Evolutionary conservation across 1,284 basidiomycete species (phyloP).

Genomic region (Ganoderma resinaceum): DNA sequence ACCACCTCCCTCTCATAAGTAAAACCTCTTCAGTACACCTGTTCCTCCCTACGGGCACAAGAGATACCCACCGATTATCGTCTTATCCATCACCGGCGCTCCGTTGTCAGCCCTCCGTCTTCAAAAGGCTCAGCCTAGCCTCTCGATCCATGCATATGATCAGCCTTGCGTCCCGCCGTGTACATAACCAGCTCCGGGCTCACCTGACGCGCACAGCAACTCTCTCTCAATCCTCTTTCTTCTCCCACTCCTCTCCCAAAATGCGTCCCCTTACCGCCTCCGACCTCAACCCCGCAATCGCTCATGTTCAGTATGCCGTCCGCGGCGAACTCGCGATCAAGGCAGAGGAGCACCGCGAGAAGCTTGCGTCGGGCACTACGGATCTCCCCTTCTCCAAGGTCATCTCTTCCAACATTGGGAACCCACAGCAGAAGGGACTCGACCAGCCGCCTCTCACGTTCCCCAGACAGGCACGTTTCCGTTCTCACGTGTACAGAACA

Average conservation of each 20-base stretch:
- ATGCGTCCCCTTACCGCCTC: conserved; percentile 69
- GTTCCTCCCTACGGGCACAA: neutral
- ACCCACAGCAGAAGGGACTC: conserved; percentile 95
- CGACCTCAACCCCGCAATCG: conserved; percentile 84
- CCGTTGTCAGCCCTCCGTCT: conserved; percentile 6
- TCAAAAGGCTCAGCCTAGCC: neutral
- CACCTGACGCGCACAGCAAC: conserved; percentile 21
- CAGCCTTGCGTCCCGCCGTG: conserved; percentile 26
- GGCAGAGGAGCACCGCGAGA: conserved; percentile 84
- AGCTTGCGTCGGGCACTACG: conserved; percentile 64
- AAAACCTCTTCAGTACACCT: neutral
- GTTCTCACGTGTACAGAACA: neutral
- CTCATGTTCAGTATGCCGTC: conserved; percentile 95
- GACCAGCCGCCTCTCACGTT: conserved; percentile 96
- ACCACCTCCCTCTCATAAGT: neutral
- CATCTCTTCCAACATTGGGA: conserved; percentile 97
- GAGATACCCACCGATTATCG: conserved; percentile 22
- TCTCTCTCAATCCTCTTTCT: conserved; percentile 20
- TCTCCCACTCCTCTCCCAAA: conserved; percentile 25
- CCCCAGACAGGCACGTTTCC: conserved; percentile 78
- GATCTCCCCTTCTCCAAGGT: conserved; percentile 88
- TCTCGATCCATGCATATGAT: conserved; percentile 21
- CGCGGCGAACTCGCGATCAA: conserved; percentile 96
- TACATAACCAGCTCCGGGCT: conserved; percentile 26
- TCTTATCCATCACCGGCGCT: conserved; percentile 23